Evolutionary conservation across 78 protist species (phyloP), one percentile per base, ranked within the genome.

Genomic region (Dictyostelium intermedium): DNA sequence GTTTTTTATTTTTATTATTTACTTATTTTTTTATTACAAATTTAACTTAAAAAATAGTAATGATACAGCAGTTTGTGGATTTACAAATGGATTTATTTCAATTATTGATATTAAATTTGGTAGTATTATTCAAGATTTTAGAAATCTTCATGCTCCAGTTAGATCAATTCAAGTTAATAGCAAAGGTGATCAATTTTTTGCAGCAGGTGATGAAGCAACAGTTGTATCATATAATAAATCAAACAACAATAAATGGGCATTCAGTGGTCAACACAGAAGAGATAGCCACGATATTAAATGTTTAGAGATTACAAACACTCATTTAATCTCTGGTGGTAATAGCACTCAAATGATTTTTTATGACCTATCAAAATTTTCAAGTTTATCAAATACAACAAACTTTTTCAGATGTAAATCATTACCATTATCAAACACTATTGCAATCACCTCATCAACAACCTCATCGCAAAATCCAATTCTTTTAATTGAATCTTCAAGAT

Each of bases 281-380:
- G 82, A 77, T 77, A 41, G 63, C 11, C 82, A 77, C n/a, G 82
- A 77, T 77, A 77, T 77, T 34, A 77, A 43, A 77, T 77, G 82
- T 77, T 41, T 77, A n/a, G 60, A 35, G n/a, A 77, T 77, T 35
- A 43, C 60, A n/a, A 34, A 43, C 41, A 41, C 50, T 32, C 30
- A 41, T 35, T 77, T 77, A 43, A 43, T 77, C 14, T n/a, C 39
- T 77, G 82, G 82, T 77, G 82, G 82, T 41, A 43, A 41, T 41
- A n/a, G 39, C 5, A 77, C 82, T 77, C 50, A 77, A 77, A 39
- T 77, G 23, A 77, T 77, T n/a, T 77, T 77, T 77, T 77, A 77
- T 77, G 63, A 77, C 11, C 25, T 35, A 41, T n/a, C 34, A 3
- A 77, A 18, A 8, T 77, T 77, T 41, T 3, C 82, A 35, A 77